Percentiles rank a stretch among this genome's conserved stretches.
These are phyloP conservation scores for Nakaseomyces kungkrabaensis DNA, from an alignment of 1,139 yeast species.

Conservation along the genomic window DNA sequence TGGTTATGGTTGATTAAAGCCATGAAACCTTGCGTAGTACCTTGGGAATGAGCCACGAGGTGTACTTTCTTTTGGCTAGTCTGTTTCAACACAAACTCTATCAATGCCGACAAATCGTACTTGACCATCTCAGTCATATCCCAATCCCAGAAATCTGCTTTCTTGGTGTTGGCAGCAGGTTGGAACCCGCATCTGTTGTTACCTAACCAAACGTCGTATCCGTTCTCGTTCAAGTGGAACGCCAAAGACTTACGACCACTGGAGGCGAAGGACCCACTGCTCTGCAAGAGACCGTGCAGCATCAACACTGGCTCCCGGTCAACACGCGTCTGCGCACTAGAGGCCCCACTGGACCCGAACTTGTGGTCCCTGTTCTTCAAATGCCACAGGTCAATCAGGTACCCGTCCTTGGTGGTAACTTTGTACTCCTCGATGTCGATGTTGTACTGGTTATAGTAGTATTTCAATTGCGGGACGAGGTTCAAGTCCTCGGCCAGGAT, in stretches of 20 bases:
- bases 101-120: constrained; percentile 64
- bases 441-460: constrained; percentile 55
- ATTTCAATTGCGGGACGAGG: constrained; percentile 43
- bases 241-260: constrained; percentile 72
- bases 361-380: constrained; percentile 28
- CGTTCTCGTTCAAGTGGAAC: constrained; percentile 44
- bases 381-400: constrained; percentile 53
- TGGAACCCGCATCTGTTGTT: constrained; percentile 78
- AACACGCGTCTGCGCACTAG: constrained; percentile 26
- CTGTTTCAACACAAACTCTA: constrained; percentile 46
- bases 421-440: constrained; percentile 49
- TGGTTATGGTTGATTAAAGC: constrained; percentile 37
- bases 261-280: constrained; percentile 76
- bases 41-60: constrained; percentile 82
- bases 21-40: constrained; percentile 76
- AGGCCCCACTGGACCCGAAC: constrained; percentile 12
- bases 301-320: constrained; percentile 51
- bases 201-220: constrained; percentile 91
- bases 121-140: constrained; percentile 71
- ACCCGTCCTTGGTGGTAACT: constrained; percentile 75
- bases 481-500: constrained; percentile 25
- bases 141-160: constrained; percentile 73
- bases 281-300: constrained; percentile 79
- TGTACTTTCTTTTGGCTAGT: constrained; percentile 39
- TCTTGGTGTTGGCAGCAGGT: constrained; percentile 28